Evolutionary conservation across 768 basidiomycete genomes (phyloP).

Genomic region (Boletus reticulatus): DNA sequence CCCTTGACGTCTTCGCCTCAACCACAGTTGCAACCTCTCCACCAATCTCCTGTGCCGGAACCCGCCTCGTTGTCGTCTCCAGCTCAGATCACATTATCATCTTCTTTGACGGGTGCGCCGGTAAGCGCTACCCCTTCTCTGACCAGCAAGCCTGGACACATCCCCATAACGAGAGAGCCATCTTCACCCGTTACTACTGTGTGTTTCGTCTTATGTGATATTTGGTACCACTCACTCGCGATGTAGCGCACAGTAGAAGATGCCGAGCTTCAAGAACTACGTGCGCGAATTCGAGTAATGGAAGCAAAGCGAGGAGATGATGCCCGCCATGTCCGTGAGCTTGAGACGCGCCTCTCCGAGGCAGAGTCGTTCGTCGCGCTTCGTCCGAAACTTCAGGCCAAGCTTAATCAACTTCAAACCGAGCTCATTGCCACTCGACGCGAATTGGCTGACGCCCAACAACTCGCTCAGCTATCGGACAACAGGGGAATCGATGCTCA

Average conservation of each 20-base stretch:
- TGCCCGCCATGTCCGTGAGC: conserved; percentile 74
- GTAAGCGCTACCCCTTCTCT: conserved; percentile 1
- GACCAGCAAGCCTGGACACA: conserved; percentile 9
- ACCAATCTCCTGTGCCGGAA: conserved; percentile 17
- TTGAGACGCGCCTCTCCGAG: conserved; percentile 82
- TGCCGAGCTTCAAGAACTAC: conserved; percentile 72
- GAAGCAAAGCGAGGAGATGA: conserved; percentile 90
- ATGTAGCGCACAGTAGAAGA: conserved; percentile 43
- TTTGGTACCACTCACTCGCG: conserved; percentile 8
- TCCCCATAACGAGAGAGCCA: conserved; percentile 25
- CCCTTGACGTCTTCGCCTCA: conserved; percentile 32
- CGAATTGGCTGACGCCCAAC: conserved; percentile 72
- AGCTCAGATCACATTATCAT: conserved; percentile 14
- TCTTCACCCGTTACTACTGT: conserved; percentile 27
- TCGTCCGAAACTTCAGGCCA: conserved; percentile 89
- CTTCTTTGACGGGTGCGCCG: conserved; percentile 13
- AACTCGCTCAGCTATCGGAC: conserved; percentile 71
- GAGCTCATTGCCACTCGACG: conserved; percentile 76
- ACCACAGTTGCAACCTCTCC: conserved; percentile 20
- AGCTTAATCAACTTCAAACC: conserved; percentile 75
- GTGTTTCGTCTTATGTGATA: background rate
- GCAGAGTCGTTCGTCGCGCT: conserved; percentile 81
- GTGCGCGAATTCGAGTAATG: conserved; percentile 78
- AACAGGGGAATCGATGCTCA: conserved; percentile 70
- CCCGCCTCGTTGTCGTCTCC: conserved; percentile 7